phyloP scores from a whole-genome alignment of 768 basidiomycete genomes.

The Daedaleopsis sinensis region DNA sequence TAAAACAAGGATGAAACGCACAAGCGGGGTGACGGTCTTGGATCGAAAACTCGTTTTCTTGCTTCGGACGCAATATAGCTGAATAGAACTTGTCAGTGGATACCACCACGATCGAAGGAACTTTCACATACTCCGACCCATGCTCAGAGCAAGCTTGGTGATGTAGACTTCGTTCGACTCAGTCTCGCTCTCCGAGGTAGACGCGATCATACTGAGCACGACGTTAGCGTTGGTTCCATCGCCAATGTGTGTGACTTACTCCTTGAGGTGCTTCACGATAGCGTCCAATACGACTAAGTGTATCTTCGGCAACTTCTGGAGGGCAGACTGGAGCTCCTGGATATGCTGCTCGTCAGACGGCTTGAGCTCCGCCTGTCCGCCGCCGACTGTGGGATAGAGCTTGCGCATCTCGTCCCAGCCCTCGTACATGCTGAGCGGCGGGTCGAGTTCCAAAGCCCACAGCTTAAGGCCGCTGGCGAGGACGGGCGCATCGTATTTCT shows the following conservation, averaged over 20 bases:
- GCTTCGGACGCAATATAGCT: constrained; percentile 84
- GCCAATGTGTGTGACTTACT: constrained; percentile 44
- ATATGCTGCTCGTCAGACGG: constrained; percentile 61
- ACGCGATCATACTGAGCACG: constrained; percentile 60
- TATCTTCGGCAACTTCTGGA: constrained; percentile 75
- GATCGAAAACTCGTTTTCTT: constrained; percentile 83
- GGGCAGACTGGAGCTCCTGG: constrained; percentile 58
- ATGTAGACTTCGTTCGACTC: constrained; percentile 78
- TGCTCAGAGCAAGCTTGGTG: constrained; percentile 83
- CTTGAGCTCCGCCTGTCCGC: constrained; percentile 50
- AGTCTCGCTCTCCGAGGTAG: constrained; percentile 48
- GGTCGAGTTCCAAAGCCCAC: constrained; percentile 90
- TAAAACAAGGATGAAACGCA: constrained; percentile 36
- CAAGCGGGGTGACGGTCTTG: constrained; percentile 88
- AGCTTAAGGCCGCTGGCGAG: constrained; percentile 85
- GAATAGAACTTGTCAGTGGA: constrained; percentile 7
- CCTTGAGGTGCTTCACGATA: constrained; percentile 74
- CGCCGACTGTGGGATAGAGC: constrained; percentile 80
- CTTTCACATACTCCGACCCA: constrained; percentile 74
- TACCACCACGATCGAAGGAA: neutral
- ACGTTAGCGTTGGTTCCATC: neutral
- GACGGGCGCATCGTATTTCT: constrained; percentile 83
- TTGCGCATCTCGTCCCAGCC: constrained; percentile 91
- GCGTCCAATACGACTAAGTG: constrained; percentile 82
- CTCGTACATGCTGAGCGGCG: constrained; percentile 83